Conservation (phyloP, 768 basidiomycete species). For the Austroboletus eburneus region DNA sequence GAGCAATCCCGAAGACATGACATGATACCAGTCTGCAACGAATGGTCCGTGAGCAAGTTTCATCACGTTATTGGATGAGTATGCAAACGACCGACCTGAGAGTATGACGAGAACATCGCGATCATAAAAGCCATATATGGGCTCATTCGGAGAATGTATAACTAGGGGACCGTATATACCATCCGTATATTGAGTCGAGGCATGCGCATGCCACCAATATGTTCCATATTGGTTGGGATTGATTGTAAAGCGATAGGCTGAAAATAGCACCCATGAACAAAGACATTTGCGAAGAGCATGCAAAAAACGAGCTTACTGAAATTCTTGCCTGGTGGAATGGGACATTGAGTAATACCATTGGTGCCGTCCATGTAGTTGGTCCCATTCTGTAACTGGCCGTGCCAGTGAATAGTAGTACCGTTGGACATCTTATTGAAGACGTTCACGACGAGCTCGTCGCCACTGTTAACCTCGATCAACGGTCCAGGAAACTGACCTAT, state of each 20-base stretch:
- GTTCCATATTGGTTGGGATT: conserved; percentile 40
- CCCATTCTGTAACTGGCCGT: conserved; percentile 38
- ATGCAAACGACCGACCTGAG: conserved; percentile 25
- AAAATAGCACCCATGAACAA: not conserved
- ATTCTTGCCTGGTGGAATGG: conserved; percentile 47
- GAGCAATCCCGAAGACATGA: conserved; percentile 28
- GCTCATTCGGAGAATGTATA: conserved; percentile 33
- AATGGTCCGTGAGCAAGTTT: not conserved
- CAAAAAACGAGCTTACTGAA: conserved; percentile 24
- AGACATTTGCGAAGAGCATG: conserved; percentile 1
- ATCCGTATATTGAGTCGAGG: conserved; percentile 42
- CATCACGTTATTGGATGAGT: not conserved
- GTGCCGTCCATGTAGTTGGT: conserved; percentile 50
- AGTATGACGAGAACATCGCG: conserved; percentile 36
- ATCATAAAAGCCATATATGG: conserved; percentile 34
- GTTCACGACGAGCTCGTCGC: conserved; percentile 33
- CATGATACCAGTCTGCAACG: conserved; percentile 32
- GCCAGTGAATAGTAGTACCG: conserved; percentile 34
- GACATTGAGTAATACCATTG: conserved; percentile 45
- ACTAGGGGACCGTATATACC: conserved; percentile 48
- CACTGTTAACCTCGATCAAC: conserved; percentile 33
- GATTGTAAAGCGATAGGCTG: conserved; percentile 38
- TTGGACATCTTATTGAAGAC: conserved; percentile 31
- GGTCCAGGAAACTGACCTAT: conserved; percentile 34
- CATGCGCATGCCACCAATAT: conserved; percentile 47